Conservation (phyloP, 139 green algal genomes). For the Chlorella sp. region DNA sequence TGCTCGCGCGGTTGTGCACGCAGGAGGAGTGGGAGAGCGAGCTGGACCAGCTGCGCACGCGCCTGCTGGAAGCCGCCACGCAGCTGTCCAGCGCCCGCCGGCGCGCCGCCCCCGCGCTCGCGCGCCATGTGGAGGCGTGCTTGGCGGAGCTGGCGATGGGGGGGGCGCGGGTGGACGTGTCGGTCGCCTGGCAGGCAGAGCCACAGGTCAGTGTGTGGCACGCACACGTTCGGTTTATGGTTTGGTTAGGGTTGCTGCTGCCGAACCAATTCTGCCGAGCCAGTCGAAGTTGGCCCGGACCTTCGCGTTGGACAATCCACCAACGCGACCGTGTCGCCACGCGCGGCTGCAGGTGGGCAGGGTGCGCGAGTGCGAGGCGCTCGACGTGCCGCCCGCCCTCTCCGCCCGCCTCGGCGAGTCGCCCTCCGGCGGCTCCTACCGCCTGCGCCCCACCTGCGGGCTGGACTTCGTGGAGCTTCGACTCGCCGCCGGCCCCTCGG, state of each 20-base stretch:
- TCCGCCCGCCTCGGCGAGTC: neutral
- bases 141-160: neutral
- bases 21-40: slow-evolving; percentile 16
- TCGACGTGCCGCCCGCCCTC: neutral
- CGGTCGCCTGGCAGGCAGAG: neutral
- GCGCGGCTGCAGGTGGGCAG: neutral
- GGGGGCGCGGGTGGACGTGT: neutral
- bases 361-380: neutral
- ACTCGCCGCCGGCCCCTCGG: slow-evolving; percentile 58
- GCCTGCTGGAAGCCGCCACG: neutral
- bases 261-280: no score
- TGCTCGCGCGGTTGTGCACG: neutral
- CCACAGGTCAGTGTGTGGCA: neutral
- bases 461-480: slow-evolving; percentile 54
- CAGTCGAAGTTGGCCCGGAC: no score
- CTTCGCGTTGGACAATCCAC: no score
- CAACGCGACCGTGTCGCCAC: no score
- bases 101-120: slow-evolving; percentile 44
- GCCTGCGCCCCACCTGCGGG: neutral
- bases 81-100: slow-evolving; percentile 16
- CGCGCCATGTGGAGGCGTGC: slow-evolving; percentile 40
- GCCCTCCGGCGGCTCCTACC: neutral
- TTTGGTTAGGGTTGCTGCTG: no score
- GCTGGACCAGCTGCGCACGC: slow-evolving; percentile 6
- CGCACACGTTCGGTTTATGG: no score